These are phyloP conservation scores for Mentha longifolia DNA, from an alignment of 257 asterid species.

Conservation along the genomic window DNA sequence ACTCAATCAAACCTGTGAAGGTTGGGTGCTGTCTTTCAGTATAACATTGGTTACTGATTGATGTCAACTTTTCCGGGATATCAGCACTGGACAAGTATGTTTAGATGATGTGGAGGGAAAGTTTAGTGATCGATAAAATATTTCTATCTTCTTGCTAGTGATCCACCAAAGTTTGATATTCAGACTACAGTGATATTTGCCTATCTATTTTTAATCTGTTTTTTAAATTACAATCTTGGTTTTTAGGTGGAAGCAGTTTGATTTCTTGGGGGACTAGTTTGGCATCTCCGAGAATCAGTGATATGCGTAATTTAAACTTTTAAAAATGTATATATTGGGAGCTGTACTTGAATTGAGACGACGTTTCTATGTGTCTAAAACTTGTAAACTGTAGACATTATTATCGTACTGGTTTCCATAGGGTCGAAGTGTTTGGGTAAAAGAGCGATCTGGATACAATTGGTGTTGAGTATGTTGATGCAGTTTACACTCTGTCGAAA, in stretches of 20 bases:
- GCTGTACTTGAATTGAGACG: constrained; percentile 20
- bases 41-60: neutral
- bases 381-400: neutral
- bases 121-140: neutral
- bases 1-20: neutral
- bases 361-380: constrained; percentile 8
- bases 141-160: neutral
- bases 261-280: constrained; percentile 23
- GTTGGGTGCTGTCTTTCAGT: neutral
- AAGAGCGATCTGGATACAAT: neutral
- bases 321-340: constrained; percentile 33
- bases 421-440: neutral
- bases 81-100: neutral
- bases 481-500: neutral
- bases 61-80: neutral
- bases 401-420: neutral
- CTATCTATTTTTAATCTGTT: neutral
- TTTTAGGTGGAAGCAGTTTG: constrained; percentile 34
- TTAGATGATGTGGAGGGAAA: neutral
- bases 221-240: constrained; percentile 9
- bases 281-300: neutral
- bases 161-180: neutral
- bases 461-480: neutral
- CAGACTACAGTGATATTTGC: neutral
- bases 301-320: neutral